These are phyloP conservation scores for Wilhelminamyces savonicus DNA, from an alignment of 805 yeast genomes.

Conservation along the genomic window DNA sequence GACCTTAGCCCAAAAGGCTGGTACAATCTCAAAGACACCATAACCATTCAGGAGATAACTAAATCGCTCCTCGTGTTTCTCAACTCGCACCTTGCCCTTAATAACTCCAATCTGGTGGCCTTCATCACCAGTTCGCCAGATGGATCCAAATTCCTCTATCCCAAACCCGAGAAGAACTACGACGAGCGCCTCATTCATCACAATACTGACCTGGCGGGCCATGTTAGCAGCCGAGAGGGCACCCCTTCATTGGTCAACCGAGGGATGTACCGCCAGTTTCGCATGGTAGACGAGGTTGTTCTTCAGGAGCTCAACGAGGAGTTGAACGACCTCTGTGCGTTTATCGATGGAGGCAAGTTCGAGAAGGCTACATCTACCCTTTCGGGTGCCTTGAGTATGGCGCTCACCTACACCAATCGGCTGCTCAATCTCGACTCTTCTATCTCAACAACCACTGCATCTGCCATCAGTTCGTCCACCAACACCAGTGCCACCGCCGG, in stretches of 20 bases:
- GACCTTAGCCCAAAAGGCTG: slow-evolving; percentile 75
- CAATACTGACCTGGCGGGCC: slow-evolving; percentile 1
- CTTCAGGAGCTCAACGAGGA: slow-evolving; percentile 50
- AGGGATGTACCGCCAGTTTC: slow-evolving; percentile 82
- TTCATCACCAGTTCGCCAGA: slow-evolving; percentile 68
- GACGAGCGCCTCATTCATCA: no score
- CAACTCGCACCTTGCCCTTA: slow-evolving; percentile 83
- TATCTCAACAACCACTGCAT: slow-evolving; percentile 38
- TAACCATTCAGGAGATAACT: slow-evolving; percentile 53
- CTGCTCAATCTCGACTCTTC: slow-evolving; percentile 44
- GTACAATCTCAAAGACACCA: slow-evolving; percentile 41
- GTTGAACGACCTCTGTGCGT: slow-evolving; percentile 15
- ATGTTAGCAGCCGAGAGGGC: neutral
- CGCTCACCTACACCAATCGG: slow-evolving; percentile 74
- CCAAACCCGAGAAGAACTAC: slow-evolving; percentile 28
- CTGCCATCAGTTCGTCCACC: slow-evolving; percentile 36
- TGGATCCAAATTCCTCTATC: slow-evolving; percentile 69
- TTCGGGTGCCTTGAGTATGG: slow-evolving; percentile 77
- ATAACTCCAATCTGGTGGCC: slow-evolving; percentile 78
- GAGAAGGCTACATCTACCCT: slow-evolving; percentile 42
- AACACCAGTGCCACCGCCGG: slow-evolving; percentile 11
- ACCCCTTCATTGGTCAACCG: slow-evolving; percentile 35
- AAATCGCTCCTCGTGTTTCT: slow-evolving; percentile 67
- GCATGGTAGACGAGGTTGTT: slow-evolving; percentile 69
- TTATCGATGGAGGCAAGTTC: slow-evolving; percentile 11